phyloP scores from a whole-genome alignment of 345 rosid species.

The Firmiana major region DNA sequence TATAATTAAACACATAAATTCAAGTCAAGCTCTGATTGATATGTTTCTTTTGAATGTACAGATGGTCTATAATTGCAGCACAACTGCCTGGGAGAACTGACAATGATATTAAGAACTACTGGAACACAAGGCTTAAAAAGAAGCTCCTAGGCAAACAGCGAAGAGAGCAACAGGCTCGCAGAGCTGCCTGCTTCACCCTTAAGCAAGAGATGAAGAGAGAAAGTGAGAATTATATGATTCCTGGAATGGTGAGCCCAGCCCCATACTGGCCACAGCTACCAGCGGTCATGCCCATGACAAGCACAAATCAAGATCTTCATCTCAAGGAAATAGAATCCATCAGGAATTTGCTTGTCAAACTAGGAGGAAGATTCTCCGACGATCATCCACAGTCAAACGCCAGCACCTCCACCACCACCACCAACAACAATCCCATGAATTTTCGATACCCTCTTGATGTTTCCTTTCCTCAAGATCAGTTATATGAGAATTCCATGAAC shows the following conservation, averaged over 20 bases:
- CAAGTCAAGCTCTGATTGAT: slow-evolving; percentile 5
- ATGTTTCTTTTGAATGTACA: slow-evolving; percentile 15
- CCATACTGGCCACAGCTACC: slow-evolving; percentile 35
- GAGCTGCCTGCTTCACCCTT: slow-evolving; percentile 20
- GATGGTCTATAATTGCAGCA: slow-evolving; percentile 88
- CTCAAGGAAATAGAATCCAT: slow-evolving; percentile 42
- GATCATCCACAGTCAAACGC: slow-evolving; percentile 11
- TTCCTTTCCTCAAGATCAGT: slow-evolving; percentile 21
- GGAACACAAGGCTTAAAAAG: slow-evolving; percentile 82
- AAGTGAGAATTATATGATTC: slow-evolving; percentile 20
- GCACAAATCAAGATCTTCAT: slow-evolving; percentile 20
- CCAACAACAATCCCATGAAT: not conserved
- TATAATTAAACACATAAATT: not conserved
- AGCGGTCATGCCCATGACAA: slow-evolving; percentile 13
- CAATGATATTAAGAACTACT: slow-evolving; percentile 77
- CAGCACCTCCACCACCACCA: too few relatives aligned
- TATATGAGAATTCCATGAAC: slow-evolving; percentile 20
- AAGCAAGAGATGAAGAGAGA: slow-evolving; percentile 52
- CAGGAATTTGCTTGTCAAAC: slow-evolving; percentile 30
- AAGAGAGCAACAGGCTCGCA: slow-evolving; percentile 42
- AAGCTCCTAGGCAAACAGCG: slow-evolving; percentile 67
- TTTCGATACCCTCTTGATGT: slow-evolving; percentile 14
- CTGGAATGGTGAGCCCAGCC: slow-evolving; percentile 20
- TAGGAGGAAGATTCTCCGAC: slow-evolving; percentile 42
- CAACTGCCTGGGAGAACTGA: slow-evolving; percentile 81